Base-by-base conservation (phyloP, 202 grass and related monocot genomes). In the Hordeum pubiflorum region DNA sequence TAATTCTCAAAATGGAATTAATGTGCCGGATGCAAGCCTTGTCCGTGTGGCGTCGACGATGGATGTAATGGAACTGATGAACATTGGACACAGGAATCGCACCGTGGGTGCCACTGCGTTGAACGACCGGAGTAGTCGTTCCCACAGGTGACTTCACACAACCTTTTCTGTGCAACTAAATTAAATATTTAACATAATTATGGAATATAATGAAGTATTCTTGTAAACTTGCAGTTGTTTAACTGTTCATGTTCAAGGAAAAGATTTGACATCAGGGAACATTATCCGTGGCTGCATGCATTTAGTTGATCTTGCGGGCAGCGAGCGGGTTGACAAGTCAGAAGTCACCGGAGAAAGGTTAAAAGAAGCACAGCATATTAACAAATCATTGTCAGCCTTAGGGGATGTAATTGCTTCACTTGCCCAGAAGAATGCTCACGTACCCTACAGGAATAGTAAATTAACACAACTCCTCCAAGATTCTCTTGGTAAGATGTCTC, bases 311-410 rank as follows among this genome's bases (percentile, higher is more conserved):
- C 89, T 99, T 74, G 96, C 96, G 56, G 96, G 96, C 71, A 99
- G 96, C 46, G 96, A 99, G 80, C 89, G 96, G 50, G 92, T 99
- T 79, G 90, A 96, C 78, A 99, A 99, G 76, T 99, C 92, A 83
- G 96, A 99, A 79, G 96, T 91, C 29, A 96, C 92, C 2, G 96
- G 96, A 76, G 92, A 99, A 72, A 89, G 96, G 78, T 77, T 99
- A 67, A 99, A 99, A 85, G 96, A 99, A 89, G 96, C 96, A 77
- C 96, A 99, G 1, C 92, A 99, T 89, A 99, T 99, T 84, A 99
- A 99, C 63, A 99, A 86, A 89, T 99, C 96, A 69, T 85, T 99
- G 36, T 99, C 96, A 29, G 96, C 96, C 59, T 85, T 99, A 78
- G 96, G 96, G n/a, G 96, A 99, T 72, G 96, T 99, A 69, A 99